Base-by-base conservation (phyloP, 2,329 filamentous ascomycete species). In the Phyllosticta paracitricarpa region DNA sequence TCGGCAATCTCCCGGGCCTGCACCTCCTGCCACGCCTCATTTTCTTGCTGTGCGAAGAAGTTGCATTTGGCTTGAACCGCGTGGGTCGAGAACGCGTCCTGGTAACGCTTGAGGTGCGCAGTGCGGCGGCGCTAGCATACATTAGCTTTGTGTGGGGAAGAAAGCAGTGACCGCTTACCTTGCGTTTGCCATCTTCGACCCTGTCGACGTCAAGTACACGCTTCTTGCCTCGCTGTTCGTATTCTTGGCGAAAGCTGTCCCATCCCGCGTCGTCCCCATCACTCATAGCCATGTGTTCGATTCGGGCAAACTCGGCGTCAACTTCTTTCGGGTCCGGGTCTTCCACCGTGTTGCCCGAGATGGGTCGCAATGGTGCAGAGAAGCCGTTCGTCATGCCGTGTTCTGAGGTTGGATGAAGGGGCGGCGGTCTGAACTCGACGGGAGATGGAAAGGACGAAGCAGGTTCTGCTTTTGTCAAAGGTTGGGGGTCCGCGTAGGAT, bases 1-100 rank as follows among this genome's bases (percentile, higher is more conserved):
- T 93, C 91, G 63, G 89, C 88, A 7, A 97, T 81, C 73, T 97
- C 93, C 66, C 91, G 90, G 64, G 91, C 88, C 66, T 94, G 89
- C 2, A 97, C 93, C 68, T 96, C 88, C 59, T 89, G 84, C 63
- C 93, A 83, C 1, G 94, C 93, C 51, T 89, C 86, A 19, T 89
- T 84, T 70, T 91, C 92, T 72, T 94, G 86, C 54, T 86, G 79
- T 14, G 88, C 82, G 63, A 89, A 84, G 72, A 89, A 97, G 33
- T 89, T 85, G 59, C 87, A 82, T 68, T 89, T 89, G 51, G 90
- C 90, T 19, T 84, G 81, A 57, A 85, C 81, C 57, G 87, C 84
- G 68, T 93, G 89, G 53, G 79, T 79, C 60, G 80, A 79, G 57
- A 97, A 83, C 59, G 86, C 77, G 63, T 81, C 79, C 62, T 80